phyloP scores from a whole-genome alignment of 2,329 filamentous ascomycete genomes.

The Aspergillus quadrilineatus region DNA sequence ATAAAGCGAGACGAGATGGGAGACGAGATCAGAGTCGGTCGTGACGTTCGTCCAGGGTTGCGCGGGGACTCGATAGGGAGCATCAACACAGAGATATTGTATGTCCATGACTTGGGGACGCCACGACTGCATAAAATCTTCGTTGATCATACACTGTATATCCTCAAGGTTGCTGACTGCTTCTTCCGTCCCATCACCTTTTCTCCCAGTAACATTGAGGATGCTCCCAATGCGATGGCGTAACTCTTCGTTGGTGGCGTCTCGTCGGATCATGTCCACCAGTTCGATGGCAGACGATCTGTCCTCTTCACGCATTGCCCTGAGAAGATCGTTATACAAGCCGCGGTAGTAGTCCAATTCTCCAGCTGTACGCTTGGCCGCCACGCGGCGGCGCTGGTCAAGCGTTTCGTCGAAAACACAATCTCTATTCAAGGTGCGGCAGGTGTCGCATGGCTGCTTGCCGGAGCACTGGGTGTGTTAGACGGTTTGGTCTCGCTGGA shows the following conservation, averaged over 20 bases:
- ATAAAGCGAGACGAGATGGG: constrained; percentile 86
- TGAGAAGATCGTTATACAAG: constrained; percentile 39
- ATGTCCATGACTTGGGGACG: constrained; percentile 44
- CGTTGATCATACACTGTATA: constrained; percentile 30
- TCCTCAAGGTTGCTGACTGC: constrained; percentile 30
- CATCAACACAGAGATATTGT: constrained; percentile 39
- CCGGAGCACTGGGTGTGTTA: constrained; percentile 35
- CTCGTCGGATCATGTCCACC: constrained; percentile 37
- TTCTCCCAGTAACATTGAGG: constrained; percentile 22
- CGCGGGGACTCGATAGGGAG: constrained; percentile 36
- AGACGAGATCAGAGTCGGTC: constrained; percentile 68
- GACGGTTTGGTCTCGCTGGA: background rate
- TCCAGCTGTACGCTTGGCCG: constrained; percentile 41
- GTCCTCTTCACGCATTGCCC: constrained; percentile 34
- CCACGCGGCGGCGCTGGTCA: constrained; percentile 50
- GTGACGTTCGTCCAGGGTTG: constrained; percentile 78
- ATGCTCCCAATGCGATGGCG: constrained; percentile 34
- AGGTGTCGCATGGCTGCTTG: constrained; percentile 39
- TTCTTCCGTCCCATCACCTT: constrained; percentile 17
- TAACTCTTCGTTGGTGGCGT: constrained; percentile 38
- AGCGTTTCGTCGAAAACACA: constrained; percentile 61
- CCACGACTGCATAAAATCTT: constrained; percentile 33
- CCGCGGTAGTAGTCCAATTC: constrained; percentile 42
- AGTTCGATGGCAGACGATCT: constrained; percentile 29
- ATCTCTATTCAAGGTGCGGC: constrained; percentile 33